Percentiles rank a stretch among this genome's conserved stretches.
Evolutionary conservation across 768 basidiomycete species (phyloP).

Genomic region (Termitomyces sp.): DNA sequence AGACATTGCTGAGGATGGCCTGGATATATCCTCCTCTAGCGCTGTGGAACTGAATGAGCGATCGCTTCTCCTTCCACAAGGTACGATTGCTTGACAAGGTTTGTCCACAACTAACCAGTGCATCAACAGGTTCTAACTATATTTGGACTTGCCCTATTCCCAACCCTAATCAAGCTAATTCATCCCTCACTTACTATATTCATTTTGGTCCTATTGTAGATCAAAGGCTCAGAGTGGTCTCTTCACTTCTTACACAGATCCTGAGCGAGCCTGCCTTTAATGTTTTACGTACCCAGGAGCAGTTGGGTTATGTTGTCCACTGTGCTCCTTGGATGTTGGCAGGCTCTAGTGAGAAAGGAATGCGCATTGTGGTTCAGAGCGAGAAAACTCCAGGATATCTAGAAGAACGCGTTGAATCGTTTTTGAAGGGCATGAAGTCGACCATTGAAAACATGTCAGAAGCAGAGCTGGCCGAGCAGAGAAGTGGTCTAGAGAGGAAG

Average conservation of each 20-base stretch:
- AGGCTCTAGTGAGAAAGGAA: conserved; percentile 66
- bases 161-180: conserved; percentile 86
- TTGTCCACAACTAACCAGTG: neutral
- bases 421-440: conserved; percentile 68
- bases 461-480: conserved; percentile 76
- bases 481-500: conserved; percentile 66
- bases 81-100: conserved; percentile 29
- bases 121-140: conserved; percentile 56
- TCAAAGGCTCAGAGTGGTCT: conserved; percentile 55
- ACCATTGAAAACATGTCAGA: conserved; percentile 63
- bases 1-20: conserved; percentile 61
- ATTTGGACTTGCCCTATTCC: conserved; percentile 61
- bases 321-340: conserved; percentile 49
- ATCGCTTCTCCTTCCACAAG: conserved; percentile 61
- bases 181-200: conserved; percentile 78
- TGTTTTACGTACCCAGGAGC: conserved; percentile 86
- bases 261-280: conserved; percentile 91
- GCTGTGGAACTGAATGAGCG: conserved; percentile 48
- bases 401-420: conserved; percentile 85
- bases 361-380: conserved; percentile 84
- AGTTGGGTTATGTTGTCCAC: conserved; percentile 89
- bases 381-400: conserved; percentile 76
- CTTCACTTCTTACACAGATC: conserved; percentile 75
- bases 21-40: conserved; percentile 51
- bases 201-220: conserved; percentile 70